These are phyloP conservation scores for Aspergillus sp. DNA, from an alignment of 2,329 filamentous ascomycete genomes.

Conservation along the genomic window DNA sequence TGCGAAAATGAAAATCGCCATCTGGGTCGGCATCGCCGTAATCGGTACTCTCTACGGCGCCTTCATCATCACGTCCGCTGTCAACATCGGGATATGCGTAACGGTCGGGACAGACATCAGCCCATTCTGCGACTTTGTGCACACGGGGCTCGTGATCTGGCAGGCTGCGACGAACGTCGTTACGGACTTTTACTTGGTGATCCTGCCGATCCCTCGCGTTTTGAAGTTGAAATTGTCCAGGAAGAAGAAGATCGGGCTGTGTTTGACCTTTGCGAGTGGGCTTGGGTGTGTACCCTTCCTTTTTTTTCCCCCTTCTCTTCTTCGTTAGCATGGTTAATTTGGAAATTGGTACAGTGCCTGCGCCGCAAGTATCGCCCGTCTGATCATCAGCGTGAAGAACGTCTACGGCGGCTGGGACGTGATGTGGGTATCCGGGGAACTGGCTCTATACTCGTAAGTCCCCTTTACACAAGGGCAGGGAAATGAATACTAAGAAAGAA, in stretches of 20 bases:
- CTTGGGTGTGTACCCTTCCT: not conserved
- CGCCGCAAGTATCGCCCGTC: not conserved
- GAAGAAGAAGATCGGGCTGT: not conserved
- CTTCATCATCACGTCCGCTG: not conserved
- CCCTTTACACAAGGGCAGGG: too few species aligned
- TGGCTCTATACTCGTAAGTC: slow-evolving; percentile 1
- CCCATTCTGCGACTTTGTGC: not conserved
- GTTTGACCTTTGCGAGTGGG: not conserved
- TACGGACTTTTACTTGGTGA: slow-evolving; percentile 3
- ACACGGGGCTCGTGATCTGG: not conserved
- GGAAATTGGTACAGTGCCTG: not conserved
- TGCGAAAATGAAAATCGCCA: not conserved
- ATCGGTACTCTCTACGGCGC: not conserved
- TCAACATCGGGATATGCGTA: not conserved
- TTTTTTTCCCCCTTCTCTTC: not conserved
- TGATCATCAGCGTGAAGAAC: not conserved
- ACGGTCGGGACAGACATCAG: not conserved
- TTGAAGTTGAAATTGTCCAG: not conserved
- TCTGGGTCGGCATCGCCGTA: not conserved
- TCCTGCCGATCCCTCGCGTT: not conserved
- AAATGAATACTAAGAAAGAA: too few species aligned
- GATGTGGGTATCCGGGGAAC: not conserved
- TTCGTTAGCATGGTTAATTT: not conserved
- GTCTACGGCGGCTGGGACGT: not conserved
- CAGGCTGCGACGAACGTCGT: not conserved